A percentile compares a stretch with the other conserved stretches of the same genome.
These are phyloP conservation scores for Lodderomyces beijingensis DNA, from an alignment of 1,139 yeast genomes.

Conservation along the genomic window DNA sequence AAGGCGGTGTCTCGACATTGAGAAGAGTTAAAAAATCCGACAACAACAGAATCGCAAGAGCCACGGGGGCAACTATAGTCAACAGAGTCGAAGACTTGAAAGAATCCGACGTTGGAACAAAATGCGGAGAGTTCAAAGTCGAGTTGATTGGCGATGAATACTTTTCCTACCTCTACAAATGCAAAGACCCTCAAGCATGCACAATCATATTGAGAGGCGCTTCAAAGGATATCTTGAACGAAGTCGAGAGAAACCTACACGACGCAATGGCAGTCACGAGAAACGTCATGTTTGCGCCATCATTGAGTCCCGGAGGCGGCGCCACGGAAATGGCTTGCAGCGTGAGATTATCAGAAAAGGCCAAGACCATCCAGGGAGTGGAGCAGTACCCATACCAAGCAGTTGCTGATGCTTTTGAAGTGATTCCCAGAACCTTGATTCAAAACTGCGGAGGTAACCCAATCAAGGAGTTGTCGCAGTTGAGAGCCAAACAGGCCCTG, in stretches of 20 bases:
- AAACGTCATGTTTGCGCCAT: constrained; percentile 92
- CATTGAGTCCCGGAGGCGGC: constrained; percentile 97
- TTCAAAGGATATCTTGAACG: constrained; percentile 92
- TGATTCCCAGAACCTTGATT: constrained; percentile 92
- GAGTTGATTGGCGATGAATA: constrained; percentile 97
- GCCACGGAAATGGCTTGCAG: constrained; percentile 99
- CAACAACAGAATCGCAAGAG: constrained; percentile 94
- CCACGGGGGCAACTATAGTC: constrained; percentile 96
- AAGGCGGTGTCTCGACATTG: constrained; percentile 89
- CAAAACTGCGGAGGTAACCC: constrained; percentile 99
- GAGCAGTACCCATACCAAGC: constrained; percentile 99
- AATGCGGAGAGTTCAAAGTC: constrained; percentile 87
- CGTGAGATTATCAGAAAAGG: constrained; percentile 83
- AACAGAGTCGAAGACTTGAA: constrained; percentile 92
- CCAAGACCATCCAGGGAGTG: constrained; percentile 89
- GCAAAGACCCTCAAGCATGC: constrained; percentile 88
- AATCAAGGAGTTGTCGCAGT: constrained; percentile 78
- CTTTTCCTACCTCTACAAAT: constrained; percentile 78
- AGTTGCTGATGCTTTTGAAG: constrained; percentile 97
- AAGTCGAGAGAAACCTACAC: constrained; percentile 93
- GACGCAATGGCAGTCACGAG: constrained; percentile 99
- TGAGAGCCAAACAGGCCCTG: constrained; percentile 94
- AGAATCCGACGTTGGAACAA: constrained; percentile 83
- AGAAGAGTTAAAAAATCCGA: constrained; percentile 96
- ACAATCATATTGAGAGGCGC: constrained; percentile 93